phyloP scores from a whole-genome alignment of 768 basidiomycete species.

The Calocera cornea region DNA sequence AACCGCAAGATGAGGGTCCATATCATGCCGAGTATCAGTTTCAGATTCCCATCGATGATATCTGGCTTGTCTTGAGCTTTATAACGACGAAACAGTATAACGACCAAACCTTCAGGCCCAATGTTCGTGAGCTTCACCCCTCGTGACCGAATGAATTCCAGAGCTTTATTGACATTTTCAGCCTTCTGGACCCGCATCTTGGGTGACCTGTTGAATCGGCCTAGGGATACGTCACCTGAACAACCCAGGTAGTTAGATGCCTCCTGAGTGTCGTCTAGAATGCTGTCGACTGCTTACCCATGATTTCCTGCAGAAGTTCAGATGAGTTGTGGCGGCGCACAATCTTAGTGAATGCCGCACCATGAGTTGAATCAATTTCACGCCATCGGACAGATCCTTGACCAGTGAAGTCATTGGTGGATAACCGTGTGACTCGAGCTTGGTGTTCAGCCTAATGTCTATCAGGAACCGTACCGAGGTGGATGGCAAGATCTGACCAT shows the following conservation, averaged over 20 bases:
- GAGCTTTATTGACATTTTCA: slow-evolving; percentile 93
- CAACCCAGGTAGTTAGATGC: too few species aligned
- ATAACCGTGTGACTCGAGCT: slow-evolving; percentile 72
- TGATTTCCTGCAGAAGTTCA: slow-evolving; percentile 61
- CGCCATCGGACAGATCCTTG: slow-evolving; percentile 85
- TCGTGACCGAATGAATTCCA: slow-evolving; percentile 87
- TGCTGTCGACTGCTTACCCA: slow-evolving; percentile 43
- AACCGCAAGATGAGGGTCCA: slow-evolving; percentile 97
- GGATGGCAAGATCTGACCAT: slow-evolving; percentile 40
- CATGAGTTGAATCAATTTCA: slow-evolving; percentile 89
- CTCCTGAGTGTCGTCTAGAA: background rate
- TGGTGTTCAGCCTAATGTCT: slow-evolving; percentile 67
- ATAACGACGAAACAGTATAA: background rate
- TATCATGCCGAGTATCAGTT: slow-evolving; percentile 97
- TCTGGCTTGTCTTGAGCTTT: slow-evolving; percentile 36
- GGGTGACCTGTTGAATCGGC: slow-evolving; percentile 83
- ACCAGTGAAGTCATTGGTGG: slow-evolving; percentile 82
- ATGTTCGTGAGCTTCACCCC: slow-evolving; percentile 96
- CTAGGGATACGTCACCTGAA: slow-evolving; percentile 87
- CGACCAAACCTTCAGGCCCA: slow-evolving; percentile 68
- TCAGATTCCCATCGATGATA: slow-evolving; percentile 96
- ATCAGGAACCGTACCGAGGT: slow-evolving; percentile 3
- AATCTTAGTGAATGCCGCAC: slow-evolving; percentile 28
- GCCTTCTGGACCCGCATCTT: slow-evolving; percentile 91
- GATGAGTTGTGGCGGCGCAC: too few species aligned